Percentiles rank a stretch among this genome's conserved stretches.
Evolutionary conservation across 805 yeast species (phyloP).

Genomic region (Metschnikowia chrysomelidarum): DNA sequence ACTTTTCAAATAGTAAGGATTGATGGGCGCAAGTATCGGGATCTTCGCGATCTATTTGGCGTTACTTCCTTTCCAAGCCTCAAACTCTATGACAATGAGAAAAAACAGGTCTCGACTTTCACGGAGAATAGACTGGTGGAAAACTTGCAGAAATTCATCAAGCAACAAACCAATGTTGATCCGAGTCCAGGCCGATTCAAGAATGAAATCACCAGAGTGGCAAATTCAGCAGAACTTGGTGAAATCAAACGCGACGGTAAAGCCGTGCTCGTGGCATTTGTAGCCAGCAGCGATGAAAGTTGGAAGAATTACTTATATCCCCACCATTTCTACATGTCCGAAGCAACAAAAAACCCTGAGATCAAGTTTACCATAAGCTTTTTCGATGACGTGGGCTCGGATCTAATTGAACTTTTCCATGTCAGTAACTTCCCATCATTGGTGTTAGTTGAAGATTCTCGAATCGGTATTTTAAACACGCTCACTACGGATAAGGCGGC

Average conservation of each 20-base stretch:
- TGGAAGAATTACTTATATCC: constrained; percentile 36
- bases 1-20: constrained; percentile 32
- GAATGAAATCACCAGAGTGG: constrained; percentile 1
- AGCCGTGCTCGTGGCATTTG: constrained; percentile 14
- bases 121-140: constrained; percentile 21
- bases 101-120: constrained; percentile 40
- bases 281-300: constrained; percentile 15
- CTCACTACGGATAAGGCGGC: constrained; percentile 20
- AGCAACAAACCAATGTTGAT: constrained; percentile 6
- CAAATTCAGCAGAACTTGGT: constrained; percentile 4
- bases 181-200: constrained; percentile 4
- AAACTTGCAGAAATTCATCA: constrained; percentile 13
- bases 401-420: constrained; percentile 23
- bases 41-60: constrained; percentile 37
- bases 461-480: constrained; percentile 25
- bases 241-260: not conserved
- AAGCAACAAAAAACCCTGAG: constrained; percentile 19
- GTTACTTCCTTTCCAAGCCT: constrained; percentile 50
- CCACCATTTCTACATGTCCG: constrained; percentile 32
- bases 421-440: constrained; percentile 34
- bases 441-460: constrained; percentile 25
- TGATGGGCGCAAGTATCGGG: constrained; percentile 26
- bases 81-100: constrained; percentile 42
- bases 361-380: constrained; percentile 27
- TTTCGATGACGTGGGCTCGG: constrained; percentile 21